phyloP scores from a whole-genome alignment of 345 rosid species.

The Citrus sp. region DNA sequence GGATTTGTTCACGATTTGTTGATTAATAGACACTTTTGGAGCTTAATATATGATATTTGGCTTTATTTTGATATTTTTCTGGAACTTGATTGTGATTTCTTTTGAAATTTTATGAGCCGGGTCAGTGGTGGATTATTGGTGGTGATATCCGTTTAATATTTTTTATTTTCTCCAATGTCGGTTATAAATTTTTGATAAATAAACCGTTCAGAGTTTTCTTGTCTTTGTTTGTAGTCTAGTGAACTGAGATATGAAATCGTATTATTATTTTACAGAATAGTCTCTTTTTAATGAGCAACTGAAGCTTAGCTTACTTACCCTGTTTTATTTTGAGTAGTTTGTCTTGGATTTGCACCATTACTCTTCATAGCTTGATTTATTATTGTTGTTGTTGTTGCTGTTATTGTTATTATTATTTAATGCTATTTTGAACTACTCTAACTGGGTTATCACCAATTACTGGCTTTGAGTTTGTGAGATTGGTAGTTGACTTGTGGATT shows the following conservation, averaged over 20 bases:
- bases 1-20: not conserved
- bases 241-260: not conserved
- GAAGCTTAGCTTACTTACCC: not conserved
- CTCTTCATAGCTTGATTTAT: not conserved
- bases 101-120: not conserved
- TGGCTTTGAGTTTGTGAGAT: not conserved
- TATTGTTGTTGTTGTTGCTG: too few relatives aligned
- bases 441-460: not conserved
- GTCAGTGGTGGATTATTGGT: not conserved
- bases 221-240: not conserved
- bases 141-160: not conserved
- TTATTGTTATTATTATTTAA: not conserved
- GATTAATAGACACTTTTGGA: not conserved
- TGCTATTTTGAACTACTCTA: conserved; percentile 1
- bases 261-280: not conserved
- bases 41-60: not conserved
- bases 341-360: not conserved
- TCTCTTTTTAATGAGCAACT: not conserved
- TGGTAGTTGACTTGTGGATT: not conserved
- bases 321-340: not conserved
- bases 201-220: not conserved
- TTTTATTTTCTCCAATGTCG: not conserved
- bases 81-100: not conserved
- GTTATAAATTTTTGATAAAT: not conserved
- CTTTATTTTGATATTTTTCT: not conserved